Percentiles rank a stretch among this genome's conserved stretches.
Conservation (phyloP, 257 asterid species). For the Verbena officinalis region DNA sequence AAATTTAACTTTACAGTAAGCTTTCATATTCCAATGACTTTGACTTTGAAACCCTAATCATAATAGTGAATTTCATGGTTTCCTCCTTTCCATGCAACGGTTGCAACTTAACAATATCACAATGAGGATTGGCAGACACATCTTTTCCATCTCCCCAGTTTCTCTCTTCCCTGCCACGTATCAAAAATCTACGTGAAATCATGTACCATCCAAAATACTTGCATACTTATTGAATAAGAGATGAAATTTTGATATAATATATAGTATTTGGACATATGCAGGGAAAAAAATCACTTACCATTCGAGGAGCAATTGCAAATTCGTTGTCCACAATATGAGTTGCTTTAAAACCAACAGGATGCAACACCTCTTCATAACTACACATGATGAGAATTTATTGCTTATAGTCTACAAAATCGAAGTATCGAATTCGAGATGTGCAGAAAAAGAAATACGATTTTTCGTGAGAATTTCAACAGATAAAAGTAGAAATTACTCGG, state of each 20-base stretch:
- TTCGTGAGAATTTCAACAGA: background rate
- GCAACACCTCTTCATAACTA: conserved; percentile 81
- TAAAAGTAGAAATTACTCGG: conserved; percentile 52
- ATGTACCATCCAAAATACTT: too few species aligned
- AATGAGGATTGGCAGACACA: conserved; percentile 35
- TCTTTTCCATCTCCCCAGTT: conserved; percentile 73
- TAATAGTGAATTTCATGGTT: too few species aligned
- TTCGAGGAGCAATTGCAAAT: conserved; percentile 68
- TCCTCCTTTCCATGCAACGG: too few species aligned
- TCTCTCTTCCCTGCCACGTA: conserved; percentile 67
- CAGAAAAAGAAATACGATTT: background rate
- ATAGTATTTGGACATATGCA: too few species aligned
- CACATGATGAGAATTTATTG: conserved; percentile 1
- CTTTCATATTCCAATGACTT: too few species aligned
- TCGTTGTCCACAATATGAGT: conserved; percentile 62
- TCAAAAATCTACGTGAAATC: background rate
- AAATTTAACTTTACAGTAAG: too few species aligned
- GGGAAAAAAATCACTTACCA: conserved; percentile 37
- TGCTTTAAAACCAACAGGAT: conserved; percentile 70
- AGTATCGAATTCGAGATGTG: background rate
- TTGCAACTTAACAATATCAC: conserved; percentile 33
- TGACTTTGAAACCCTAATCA: too few species aligned
- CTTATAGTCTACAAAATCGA: background rate
- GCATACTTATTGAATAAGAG: too few species aligned
- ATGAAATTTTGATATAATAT: too few species aligned